Percentiles rank a stretch among this genome's conserved stretches.
phyloP scores from a whole-genome alignment of 2,329 filamentous ascomycete species.

The Plectosphaerella cucumerina region DNA sequence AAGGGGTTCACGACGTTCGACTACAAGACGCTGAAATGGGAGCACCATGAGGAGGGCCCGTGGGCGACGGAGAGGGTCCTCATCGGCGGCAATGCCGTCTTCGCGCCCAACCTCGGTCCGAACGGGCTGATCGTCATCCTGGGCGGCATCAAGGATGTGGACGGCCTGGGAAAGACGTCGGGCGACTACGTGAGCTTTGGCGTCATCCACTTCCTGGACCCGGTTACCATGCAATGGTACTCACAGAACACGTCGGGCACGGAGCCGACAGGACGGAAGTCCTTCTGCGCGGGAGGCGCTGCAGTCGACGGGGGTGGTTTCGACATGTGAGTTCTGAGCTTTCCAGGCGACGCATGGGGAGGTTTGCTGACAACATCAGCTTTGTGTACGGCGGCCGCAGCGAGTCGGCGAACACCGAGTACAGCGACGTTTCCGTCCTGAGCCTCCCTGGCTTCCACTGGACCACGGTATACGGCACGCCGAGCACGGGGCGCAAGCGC shows the following conservation, averaged over 20 bases:
- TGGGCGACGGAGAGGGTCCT: background rate
- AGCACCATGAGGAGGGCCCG: background rate
- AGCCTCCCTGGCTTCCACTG: slow-evolving; percentile 5
- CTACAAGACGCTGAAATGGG: background rate
- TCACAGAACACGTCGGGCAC: slow-evolving; percentile 5
- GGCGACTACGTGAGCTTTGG: background rate
- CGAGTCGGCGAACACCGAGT: background rate
- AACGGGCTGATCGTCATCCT: slow-evolving; percentile 1
- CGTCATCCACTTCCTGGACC: slow-evolving; percentile 4
- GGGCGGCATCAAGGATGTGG: background rate
- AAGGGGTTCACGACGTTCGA: background rate
- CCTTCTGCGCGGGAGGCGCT: slow-evolving; percentile 1
- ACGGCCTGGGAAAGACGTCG: background rate
- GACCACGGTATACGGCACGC: background rate
- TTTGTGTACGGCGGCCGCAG: slow-evolving; percentile 6
- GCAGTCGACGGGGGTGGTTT: background rate
- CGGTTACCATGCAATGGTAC: background rate
- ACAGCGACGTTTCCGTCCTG: slow-evolving; percentile 1
- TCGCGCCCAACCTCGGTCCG: background rate
- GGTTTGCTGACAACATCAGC: background rate
- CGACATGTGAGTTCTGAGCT: slow-evolving; percentile 2
- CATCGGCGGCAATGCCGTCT: background rate
- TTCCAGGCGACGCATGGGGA: too few species aligned
- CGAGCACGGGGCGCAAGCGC: background rate
- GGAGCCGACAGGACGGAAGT: background rate